Evolutionary conservation across 2,329 filamentous ascomycete species (phyloP).

Genomic region (Ceratocystis alfenasii): DNA sequence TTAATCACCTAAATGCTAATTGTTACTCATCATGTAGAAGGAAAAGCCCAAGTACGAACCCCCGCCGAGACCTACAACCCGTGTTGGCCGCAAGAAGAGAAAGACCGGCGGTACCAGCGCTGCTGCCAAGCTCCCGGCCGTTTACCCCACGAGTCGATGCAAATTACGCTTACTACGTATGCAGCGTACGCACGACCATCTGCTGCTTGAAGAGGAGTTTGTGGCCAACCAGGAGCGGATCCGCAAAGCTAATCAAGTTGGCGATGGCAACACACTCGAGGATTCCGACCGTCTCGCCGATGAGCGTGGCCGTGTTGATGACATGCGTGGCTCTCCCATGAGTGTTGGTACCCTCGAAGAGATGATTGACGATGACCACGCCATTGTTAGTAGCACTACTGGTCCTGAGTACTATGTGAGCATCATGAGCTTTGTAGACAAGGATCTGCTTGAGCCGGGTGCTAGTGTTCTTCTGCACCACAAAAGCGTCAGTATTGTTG

Average conservation of each 20-base stretch:
- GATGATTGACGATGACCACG: conserved; percentile 98
- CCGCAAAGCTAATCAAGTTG: conserved; percentile 77
- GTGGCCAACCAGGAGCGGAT: conserved; percentile 97
- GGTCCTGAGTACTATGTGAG: conserved; percentile 98
- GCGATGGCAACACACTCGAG: conserved; percentile 62
- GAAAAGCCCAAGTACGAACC: conserved; percentile 99
- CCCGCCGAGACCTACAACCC: conserved; percentile 88
- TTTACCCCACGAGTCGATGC: conserved; percentile 93
- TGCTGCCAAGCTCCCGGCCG: conserved; percentile 82
- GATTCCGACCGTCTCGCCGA: conserved; percentile 77
- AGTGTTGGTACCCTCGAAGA: conserved; percentile 95
- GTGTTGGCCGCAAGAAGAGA: conserved; percentile 97
- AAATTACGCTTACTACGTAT: conserved; percentile 94
- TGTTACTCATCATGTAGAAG: conserved; percentile 50
- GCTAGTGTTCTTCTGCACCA: conserved; percentile 92
- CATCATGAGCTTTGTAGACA: conserved; percentile 99
- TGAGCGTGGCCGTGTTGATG: conserved; percentile 86
- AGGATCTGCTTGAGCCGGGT: conserved; percentile 91
- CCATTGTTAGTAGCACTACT: conserved; percentile 93
- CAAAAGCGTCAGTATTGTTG: conserved; percentile 95
- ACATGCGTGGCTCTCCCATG: conserved; percentile 98
- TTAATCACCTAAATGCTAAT: background rate
- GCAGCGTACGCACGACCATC: conserved; percentile 96
- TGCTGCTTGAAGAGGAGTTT: conserved; percentile 94
- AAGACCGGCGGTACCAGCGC: conserved; percentile 87